phyloP scores from a whole-genome alignment of 768 basidiomycete species.

The Clitopilus hobsonii region DNA sequence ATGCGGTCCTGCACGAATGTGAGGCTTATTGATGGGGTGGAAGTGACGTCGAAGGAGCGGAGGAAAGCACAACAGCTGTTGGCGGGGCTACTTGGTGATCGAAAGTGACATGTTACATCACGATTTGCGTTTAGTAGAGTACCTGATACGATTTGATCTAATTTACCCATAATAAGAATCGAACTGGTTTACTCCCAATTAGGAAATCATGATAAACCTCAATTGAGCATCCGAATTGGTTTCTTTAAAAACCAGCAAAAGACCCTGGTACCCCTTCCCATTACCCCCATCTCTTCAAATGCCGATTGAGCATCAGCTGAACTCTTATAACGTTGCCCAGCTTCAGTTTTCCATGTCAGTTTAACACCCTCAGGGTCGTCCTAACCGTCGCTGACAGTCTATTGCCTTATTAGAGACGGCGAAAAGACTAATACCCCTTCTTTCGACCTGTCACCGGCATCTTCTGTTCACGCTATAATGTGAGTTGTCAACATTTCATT shows the following conservation, averaged over 20 bases:
- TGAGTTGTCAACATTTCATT: constrained; percentile 11
- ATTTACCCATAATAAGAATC: constrained; percentile 4
- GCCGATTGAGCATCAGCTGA: constrained; percentile 59
- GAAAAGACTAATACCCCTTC: constrained; percentile 29
- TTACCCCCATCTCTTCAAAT: constrained; percentile 27
- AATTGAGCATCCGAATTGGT: constrained; percentile 9
- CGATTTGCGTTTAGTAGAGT: constrained; percentile 4
- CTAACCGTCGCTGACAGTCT: constrained; percentile 12
- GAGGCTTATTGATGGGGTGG: constrained; percentile 81
- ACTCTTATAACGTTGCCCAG: constrained; percentile 59
- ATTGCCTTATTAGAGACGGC: constrained; percentile 36
- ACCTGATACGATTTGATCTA: neutral
- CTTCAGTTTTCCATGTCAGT: constrained; percentile 55
- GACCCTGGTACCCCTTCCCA: constrained; percentile 1
- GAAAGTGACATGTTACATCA: constrained; percentile 19
- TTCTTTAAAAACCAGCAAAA: constrained; percentile 16
- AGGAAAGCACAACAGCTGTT: constrained; percentile 73
- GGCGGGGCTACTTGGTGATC: constrained; percentile 44
- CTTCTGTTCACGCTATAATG: constrained; percentile 6
- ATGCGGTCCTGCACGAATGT: constrained; percentile 71
- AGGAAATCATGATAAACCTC: constrained; percentile 8
- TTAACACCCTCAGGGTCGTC: constrained; percentile 11
- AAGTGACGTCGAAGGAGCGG: constrained; percentile 79
- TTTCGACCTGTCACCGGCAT: constrained; percentile 38
- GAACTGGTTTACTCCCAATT: constrained; percentile 7